Evolutionary conservation across 768 basidiomycete genomes (phyloP).

Genomic region (Tricholoma furcatifolium): DNA sequence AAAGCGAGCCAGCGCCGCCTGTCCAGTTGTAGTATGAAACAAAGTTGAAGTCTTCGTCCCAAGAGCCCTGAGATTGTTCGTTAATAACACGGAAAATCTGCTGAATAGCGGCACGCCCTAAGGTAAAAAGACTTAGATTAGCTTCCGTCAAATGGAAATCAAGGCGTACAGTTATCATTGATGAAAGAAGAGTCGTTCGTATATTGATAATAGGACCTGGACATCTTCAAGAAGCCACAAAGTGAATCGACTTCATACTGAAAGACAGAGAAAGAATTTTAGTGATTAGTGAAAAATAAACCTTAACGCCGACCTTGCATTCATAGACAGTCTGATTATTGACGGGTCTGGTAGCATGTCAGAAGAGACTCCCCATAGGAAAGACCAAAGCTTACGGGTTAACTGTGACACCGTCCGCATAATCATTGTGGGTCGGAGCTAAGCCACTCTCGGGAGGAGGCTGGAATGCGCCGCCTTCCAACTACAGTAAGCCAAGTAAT

Average conservation of each 20-base stretch:
- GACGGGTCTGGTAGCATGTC: slow-evolving; percentile 48
- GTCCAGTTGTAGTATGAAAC: slow-evolving; percentile 85
- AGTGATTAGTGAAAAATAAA: background rate
- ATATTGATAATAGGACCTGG: slow-evolving; percentile 67
- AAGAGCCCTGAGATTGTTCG: slow-evolving; percentile 73
- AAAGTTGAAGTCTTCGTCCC: slow-evolving; percentile 69
- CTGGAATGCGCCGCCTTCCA: slow-evolving; percentile 67
- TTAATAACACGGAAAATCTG: slow-evolving; percentile 76
- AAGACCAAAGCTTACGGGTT: slow-evolving; percentile 55
- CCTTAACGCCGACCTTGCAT: slow-evolving; percentile 58
- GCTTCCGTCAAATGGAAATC: background rate
- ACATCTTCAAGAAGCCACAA: slow-evolving; percentile 77
- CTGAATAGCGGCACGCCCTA: slow-evolving; percentile 66
- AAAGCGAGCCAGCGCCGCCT: slow-evolving; percentile 60
- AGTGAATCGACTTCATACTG: slow-evolving; percentile 82
- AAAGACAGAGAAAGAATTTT: background rate
- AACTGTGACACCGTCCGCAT: slow-evolving; percentile 66
- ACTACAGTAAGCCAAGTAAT: background rate
- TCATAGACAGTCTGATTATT: slow-evolving; percentile 73
- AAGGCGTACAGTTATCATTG: slow-evolving; percentile 58
- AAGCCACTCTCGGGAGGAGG: slow-evolving; percentile 76
- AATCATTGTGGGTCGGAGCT: slow-evolving; percentile 61
- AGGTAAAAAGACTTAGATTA: slow-evolving; percentile 6
- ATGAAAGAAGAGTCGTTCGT: slow-evolving; percentile 73
- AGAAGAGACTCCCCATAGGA: background rate